Evolutionary conservation across 2,329 filamentous ascomycete genomes (phyloP).

Genomic region (Bipolaris zeicola): DNA sequence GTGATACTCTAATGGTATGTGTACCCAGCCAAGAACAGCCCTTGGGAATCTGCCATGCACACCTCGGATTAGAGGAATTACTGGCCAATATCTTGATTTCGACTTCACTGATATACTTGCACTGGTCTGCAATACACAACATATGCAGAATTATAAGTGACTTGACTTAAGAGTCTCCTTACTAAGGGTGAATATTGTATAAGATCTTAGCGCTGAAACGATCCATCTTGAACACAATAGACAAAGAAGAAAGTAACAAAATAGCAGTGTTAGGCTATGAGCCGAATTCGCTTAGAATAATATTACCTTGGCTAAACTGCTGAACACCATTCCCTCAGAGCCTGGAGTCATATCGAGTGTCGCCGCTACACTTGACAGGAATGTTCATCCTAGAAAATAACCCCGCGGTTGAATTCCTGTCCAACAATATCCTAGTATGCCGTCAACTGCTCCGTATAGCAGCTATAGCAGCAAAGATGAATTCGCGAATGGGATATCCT

Average conservation of each 20-base stretch:
- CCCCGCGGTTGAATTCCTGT: background rate
- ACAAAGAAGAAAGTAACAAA: background rate
- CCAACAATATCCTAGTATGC: background rate
- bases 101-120: too few relatives aligned
- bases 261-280: background rate
- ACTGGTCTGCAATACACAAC: too few relatives aligned
- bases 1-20: too few relatives aligned
- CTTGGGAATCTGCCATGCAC: too few relatives aligned
- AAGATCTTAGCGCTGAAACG: background rate
- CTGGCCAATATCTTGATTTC: too few relatives aligned
- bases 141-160: too few relatives aligned
- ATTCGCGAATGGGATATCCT: background rate
- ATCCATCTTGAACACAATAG: background rate
- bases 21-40: too few relatives aligned
- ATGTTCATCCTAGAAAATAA: background rate
- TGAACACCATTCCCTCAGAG: background rate
- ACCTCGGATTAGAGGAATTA: too few relatives aligned
- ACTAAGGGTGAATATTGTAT: too few relatives aligned
- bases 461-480: background rate
- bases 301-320: background rate
- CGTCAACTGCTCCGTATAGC: background rate
- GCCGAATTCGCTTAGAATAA: background rate
- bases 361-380: background rate
- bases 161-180: too few relatives aligned
- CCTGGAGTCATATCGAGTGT: background rate